phyloP scores from a whole-genome alignment of 768 basidiomycete species.

The Tylopilus sp. region DNA sequence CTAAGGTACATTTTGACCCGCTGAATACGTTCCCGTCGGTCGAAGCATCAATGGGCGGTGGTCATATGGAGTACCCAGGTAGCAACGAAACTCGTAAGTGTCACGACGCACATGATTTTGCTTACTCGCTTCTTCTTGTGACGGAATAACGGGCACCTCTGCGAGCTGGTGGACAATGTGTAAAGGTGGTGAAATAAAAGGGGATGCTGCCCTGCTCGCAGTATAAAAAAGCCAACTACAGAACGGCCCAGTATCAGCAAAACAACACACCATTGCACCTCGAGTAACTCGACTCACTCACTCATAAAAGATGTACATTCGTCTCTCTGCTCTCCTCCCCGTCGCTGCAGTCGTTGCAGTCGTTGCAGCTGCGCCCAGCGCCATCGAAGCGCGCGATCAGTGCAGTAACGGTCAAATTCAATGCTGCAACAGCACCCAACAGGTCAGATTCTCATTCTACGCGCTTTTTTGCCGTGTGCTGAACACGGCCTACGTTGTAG shows the following conservation, averaged over 20 bases:
- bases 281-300: background rate
- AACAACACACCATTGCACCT: background rate
- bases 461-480: background rate
- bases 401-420: slow-evolving; percentile 8
- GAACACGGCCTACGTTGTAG: background rate
- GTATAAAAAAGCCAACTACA: slow-evolving; percentile 11
- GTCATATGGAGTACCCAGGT: background rate
- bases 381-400: background rate
- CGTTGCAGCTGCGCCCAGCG: slow-evolving; percentile 8
- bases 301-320: slow-evolving; percentile 6
- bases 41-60: background rate
- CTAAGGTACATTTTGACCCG: too few relatives aligned
- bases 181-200: too few relatives aligned
- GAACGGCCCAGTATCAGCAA: background rate
- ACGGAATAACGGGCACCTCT: background rate
- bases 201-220: too few relatives aligned
- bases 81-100: background rate
- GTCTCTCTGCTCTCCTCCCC: slow-evolving; percentile 6
- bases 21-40: background rate
- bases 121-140: background rate
- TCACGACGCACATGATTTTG: background rate
- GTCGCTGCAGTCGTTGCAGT: slow-evolving; percentile 9
- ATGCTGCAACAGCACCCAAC: slow-evolving; percentile 5
- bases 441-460: background rate
- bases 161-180: background rate